Evolutionary conservation across 1,284 basidiomycete genomes (phyloP).

Genomic region (Fomes fomentarius): DNA sequence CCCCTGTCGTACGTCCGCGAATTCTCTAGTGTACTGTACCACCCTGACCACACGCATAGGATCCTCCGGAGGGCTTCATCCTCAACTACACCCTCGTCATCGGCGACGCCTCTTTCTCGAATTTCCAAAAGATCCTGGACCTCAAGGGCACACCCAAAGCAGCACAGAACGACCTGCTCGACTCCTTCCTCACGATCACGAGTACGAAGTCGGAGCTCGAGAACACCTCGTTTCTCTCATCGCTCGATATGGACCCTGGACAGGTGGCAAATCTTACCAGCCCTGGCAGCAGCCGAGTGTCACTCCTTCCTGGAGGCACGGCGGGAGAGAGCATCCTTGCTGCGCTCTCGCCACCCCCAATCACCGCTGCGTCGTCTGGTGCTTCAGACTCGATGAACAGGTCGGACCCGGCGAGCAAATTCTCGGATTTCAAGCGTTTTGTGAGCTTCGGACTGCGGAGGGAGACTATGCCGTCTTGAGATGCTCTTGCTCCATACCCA

Average conservation of each 20-base stretch:
- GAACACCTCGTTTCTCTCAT: constrained; percentile 87
- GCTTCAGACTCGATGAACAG: constrained; percentile 45
- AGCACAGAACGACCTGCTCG: constrained; percentile 88
- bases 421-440: constrained; percentile 84
- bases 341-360: constrained; percentile 59
- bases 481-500: too few relatives aligned
- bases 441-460: constrained; percentile 84
- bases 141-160: constrained; percentile 89
- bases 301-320: constrained; percentile 41
- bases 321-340: constrained; percentile 57
- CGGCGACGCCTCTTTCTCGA: constrained; percentile 90
- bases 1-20: constrained; percentile 73
- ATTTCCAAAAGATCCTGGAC: constrained; percentile 99
- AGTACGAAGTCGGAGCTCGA: constrained; percentile 87
- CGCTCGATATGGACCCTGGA: constrained; percentile 91
- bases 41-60: constrained; percentile 44
- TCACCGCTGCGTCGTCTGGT: constrained; percentile 53
- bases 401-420: constrained; percentile 53
- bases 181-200: constrained; percentile 89
- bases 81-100: constrained; percentile 92
- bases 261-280: constrained; percentile 52
- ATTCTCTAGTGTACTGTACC: not conserved
- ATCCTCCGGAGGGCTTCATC: constrained; percentile 92
- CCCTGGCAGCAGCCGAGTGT: constrained; percentile 59
- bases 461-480: constrained; percentile 39